Conservation (phyloP, 2,329 filamentous ascomycete genomes). For the Phialocephala subalpina region DNA sequence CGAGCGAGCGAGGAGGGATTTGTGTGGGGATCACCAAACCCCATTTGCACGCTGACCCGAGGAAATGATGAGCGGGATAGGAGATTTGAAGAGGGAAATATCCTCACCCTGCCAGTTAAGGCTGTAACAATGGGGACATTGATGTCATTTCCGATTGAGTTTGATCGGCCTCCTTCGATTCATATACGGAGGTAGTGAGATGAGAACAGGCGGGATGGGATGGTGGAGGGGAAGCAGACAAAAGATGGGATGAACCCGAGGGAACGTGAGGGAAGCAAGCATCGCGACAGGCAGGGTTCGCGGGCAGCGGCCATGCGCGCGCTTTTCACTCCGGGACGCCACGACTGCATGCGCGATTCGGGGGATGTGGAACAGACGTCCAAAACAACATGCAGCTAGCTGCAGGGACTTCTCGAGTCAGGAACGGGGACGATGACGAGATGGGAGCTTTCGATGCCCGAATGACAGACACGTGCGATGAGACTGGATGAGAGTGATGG, state of each 20-base stretch:
- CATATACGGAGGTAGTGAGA: neutral
- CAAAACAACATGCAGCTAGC: neutral
- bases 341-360: neutral
- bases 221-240: neutral
- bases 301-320: conserved; percentile 1
- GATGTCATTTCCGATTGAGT: neutral
- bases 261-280: conserved; percentile 1
- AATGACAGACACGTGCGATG: neutral
- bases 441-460: neutral
- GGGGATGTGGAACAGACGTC: too few relatives aligned
- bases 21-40: neutral
- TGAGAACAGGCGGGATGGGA: neutral
- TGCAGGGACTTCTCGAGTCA: neutral
- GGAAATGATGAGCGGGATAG: neutral
- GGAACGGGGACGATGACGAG: neutral
- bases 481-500: neutral
- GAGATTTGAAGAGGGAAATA: neutral
- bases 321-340: neutral
- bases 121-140: neutral
- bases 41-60: neutral
- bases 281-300: conserved; percentile 1
- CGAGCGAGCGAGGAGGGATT: neutral
- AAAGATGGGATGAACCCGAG: conserved; percentile 3
- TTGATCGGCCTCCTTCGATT: neutral
- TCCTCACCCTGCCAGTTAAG: neutral